phyloP scores from a whole-genome alignment of 2,329 filamentous ascomycete genomes.

The Microdochium bolleyi region DNA sequence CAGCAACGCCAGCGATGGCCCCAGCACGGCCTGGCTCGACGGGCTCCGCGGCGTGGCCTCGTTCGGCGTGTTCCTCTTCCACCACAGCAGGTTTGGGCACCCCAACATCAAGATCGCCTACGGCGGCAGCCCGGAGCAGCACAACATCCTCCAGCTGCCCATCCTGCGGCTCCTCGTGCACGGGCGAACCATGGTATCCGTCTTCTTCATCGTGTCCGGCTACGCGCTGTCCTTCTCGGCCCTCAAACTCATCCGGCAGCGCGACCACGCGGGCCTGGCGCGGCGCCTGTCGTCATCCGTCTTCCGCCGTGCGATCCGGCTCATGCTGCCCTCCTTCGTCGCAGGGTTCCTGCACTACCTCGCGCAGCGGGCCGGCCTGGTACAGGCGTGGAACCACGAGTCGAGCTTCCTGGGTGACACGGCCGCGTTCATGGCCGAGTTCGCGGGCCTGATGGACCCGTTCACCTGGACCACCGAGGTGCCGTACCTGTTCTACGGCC shows the following conservation, averaged over 20 bases:
- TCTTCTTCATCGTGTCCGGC: constrained; percentile 28
- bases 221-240: constrained; percentile 23
- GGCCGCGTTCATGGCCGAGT: neutral
- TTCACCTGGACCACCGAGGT: constrained; percentile 25
- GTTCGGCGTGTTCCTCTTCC: constrained; percentile 15
- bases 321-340: constrained; percentile 18
- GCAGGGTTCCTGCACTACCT: constrained; percentile 9
- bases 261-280: constrained; percentile 6
- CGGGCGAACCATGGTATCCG: constrained; percentile 19
- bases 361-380: constrained; percentile 6
- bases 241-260: constrained; percentile 11
- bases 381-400: constrained; percentile 18
- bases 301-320: constrained; percentile 19
- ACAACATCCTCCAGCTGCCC: constrained; percentile 15
- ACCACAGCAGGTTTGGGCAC: constrained; percentile 9
- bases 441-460: constrained; percentile 8
- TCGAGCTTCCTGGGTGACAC: neutral
- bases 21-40: constrained; percentile 13
- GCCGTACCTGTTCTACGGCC: constrained; percentile 16
- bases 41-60: constrained; percentile 20
- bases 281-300: constrained; percentile 11
- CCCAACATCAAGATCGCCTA: neutral
- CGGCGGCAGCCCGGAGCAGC: neutral
- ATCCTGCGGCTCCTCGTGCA: constrained; percentile 19
- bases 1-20: neutral